Evolutionary conservation across 2,329 filamentous ascomycete genomes (phyloP).

Genomic region (Fusarium fujikuroi): DNA sequence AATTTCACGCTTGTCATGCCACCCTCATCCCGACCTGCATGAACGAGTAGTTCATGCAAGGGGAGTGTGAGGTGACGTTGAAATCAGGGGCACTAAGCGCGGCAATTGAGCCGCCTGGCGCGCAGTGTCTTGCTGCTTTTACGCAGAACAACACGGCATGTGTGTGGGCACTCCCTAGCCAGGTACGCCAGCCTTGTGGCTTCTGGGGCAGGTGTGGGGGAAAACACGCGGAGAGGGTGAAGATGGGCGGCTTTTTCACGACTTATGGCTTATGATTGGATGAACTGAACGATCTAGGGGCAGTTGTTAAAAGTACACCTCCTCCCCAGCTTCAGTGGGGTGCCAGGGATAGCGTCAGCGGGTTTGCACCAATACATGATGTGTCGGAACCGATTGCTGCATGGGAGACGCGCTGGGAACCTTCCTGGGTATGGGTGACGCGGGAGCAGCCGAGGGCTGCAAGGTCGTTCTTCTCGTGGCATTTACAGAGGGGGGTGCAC

Average conservation of each 20-base stretch:
- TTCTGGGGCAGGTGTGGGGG: conserved; percentile 42
- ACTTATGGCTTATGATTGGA: conserved; percentile 68
- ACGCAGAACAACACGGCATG: conserved; percentile 40
- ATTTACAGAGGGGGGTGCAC: conserved; percentile 37
- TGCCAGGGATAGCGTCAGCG: conserved; percentile 38
- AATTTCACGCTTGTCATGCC: conserved; percentile 29
- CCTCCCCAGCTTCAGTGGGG: conserved; percentile 47
- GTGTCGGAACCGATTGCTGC: conserved; percentile 39
- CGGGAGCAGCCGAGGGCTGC: conserved; percentile 44
- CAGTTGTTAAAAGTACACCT: conserved; percentile 59
- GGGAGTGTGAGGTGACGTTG: conserved; percentile 44
- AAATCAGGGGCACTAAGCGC: conserved; percentile 44
- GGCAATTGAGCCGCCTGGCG: conserved; percentile 52
- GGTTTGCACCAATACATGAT: conserved; percentile 37
- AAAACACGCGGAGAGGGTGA: conserved; percentile 21
- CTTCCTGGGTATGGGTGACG: conserved; percentile 35
- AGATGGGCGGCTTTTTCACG: conserved; percentile 55
- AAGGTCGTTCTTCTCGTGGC: conserved; percentile 30
- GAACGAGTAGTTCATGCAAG: conserved; percentile 39
- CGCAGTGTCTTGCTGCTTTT: conserved; percentile 57
- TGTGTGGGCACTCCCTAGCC: conserved; percentile 41
- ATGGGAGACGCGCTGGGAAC: conserved; percentile 32
- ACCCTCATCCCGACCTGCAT: conserved; percentile 35
- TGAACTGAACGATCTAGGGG: conserved; percentile 47
- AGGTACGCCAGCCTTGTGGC: conserved; percentile 43